These are phyloP conservation scores for Gossypium lobatum DNA, from an alignment of 441 rosid genomes.

Conservation along the genomic window DNA sequence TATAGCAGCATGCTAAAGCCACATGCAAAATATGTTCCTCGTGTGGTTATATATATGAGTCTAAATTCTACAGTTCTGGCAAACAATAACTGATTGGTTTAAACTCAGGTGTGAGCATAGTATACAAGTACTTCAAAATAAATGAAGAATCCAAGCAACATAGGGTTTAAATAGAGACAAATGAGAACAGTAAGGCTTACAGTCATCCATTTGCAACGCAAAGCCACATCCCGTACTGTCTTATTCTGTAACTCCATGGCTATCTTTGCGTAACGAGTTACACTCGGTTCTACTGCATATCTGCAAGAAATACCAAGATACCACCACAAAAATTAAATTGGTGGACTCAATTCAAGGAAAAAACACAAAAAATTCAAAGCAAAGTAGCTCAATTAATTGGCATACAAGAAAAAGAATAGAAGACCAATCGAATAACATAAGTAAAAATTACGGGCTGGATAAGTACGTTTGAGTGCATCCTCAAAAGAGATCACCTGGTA, in stretches of 20 bases:
- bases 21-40: not conserved
- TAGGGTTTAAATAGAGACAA: not conserved
- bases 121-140: too few relatives aligned
- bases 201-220: slow-evolving; percentile 62
- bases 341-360: not conserved
- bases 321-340: not conserved
- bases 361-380: slow-evolving; percentile 2
- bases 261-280: slow-evolving; percentile 52
- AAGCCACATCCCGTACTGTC: slow-evolving; percentile 67
- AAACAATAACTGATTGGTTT: not conserved
- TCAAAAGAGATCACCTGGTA: not conserved
- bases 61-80: not conserved
- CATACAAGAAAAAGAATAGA: not conserved
- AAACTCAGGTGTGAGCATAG: too few relatives aligned
- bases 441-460: not conserved
- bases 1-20: not conserved
- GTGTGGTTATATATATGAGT: not conserved
- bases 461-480: not conserved
- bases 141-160: too few relatives aligned
- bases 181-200: slow-evolving; percentile 27
- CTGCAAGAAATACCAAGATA: slow-evolving; percentile 28
- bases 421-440: not conserved
- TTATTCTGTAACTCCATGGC: slow-evolving; percentile 42
- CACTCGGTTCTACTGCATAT: slow-evolving; percentile 28
- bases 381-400: not conserved